These are phyloP conservation scores for Murraya paniculata DNA, from an alignment of 345 rosid species.

Conservation along the genomic window DNA sequence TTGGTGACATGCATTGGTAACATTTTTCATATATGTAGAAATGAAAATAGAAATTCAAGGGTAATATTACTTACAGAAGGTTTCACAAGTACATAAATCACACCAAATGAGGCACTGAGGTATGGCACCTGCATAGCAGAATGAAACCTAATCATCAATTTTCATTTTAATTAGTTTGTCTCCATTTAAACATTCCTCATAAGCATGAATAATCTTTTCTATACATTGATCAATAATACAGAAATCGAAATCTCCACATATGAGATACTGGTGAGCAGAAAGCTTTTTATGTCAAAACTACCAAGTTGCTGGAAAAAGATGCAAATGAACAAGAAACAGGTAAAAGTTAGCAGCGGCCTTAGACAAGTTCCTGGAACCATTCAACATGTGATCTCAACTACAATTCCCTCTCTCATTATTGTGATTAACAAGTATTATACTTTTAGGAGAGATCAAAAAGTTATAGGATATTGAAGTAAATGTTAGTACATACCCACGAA, in stretches of 20 bases:
- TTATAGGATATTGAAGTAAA: neutral
- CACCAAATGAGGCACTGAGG: conserved; percentile 53
- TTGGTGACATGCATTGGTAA: neutral
- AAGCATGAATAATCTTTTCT: neutral
- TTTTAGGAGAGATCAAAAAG: neutral
- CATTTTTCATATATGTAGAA: neutral
- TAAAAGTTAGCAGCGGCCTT: too few species aligned
- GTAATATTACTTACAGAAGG: conserved; percentile 37
- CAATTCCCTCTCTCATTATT: neutral
- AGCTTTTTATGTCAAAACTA: too few species aligned
- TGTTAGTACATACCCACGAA: conserved; percentile 42
- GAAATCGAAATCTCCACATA: neutral
- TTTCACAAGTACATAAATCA: conserved; percentile 41
- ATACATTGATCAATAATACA: neutral
- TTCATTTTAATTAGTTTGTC: too few species aligned
- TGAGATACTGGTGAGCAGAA: too few species aligned
- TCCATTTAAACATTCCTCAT: neutral
- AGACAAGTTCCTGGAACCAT: too few species aligned
- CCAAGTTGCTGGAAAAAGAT: too few species aligned
- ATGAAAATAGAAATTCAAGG: neutral
- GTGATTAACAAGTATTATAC: neutral
- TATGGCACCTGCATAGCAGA: conserved; percentile 45
- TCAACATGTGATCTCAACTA: neutral
- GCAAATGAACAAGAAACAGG: too few species aligned
- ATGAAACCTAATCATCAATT: too few species aligned